Evolutionary conservation across 2,329 filamentous ascomycete genomes (phyloP), one percentile per base, ranked within the genome.

Genomic region (Teratosphaeriaceae sp.): DNA sequence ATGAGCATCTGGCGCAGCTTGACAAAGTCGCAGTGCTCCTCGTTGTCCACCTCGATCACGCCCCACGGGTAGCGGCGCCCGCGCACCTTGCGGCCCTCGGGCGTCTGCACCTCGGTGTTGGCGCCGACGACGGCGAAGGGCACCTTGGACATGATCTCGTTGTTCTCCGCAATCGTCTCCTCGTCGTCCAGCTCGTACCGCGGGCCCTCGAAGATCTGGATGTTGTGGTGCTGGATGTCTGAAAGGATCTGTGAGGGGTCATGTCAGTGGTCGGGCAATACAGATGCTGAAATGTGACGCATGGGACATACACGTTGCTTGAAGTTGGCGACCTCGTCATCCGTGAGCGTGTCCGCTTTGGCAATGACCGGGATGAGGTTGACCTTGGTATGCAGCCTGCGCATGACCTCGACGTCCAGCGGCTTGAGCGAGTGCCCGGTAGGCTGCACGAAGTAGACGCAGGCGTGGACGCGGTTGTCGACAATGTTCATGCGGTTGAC

Each of bases 401-500:
- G 89, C 92, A 98, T 98, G 54, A 98, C 92, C 75, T 98, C 92
- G 54, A 98, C 95, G 64, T 98, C 92, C 53, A 98, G 77, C 51
- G 92, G 92, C 82, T 98, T 98, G 63, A 98, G 76, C 24, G 92
- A 94, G 76, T 98, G 92, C 49, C 92, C 92, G 23, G 92, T 98
- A 55, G 92, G 92, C 74, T 98, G 90, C 61, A 98, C 96, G 76
- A 98, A 98, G 80, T 96, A 98, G 51, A 98, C 92, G 62, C 94
- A 97, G 44, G 92, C 92, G 62, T 98, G 92, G 52, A 98, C 94
- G 60, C 92, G 86, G 78, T 97, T 98, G 74, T 98, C 92, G 51
- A 98, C 85, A 68, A 97, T 97, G 79, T 98, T 98, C 83, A 96
- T 95, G 61, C 92, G 88, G 78, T 98, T 98, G 67, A 98, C 88